Evolutionary conservation across 2,329 filamentous ascomycete species (phyloP), one percentile per base, ranked within the genome.

Genomic region (Didymella segeticola): DNA sequence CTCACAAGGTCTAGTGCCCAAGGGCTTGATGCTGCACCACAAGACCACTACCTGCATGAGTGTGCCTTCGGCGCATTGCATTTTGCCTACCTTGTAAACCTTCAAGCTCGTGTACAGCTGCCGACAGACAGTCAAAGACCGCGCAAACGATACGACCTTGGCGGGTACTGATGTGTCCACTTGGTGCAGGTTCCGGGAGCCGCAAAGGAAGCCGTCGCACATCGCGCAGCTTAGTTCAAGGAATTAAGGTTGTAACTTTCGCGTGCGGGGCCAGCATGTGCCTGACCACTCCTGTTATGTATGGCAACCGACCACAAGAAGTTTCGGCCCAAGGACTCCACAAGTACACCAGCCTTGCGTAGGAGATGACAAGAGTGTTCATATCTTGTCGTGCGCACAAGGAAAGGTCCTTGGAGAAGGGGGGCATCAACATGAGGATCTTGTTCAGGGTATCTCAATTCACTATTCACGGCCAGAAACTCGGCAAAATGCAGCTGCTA

Each of bases 401-500:
- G 19, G 15, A 38, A 12, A n/a, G 31, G 17, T 41, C 39, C 39
- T 54, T 45, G 34, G 22, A 45, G 39, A 17, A 36, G 19, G 10
- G 14, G 6, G 29, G 29, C 34, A 26, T 20, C 30, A 19, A 25
- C 31, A 19, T 31, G 27, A 30, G 17, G 23, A 20, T 26, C n/a
- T 45, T 45, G 30, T 23, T 47, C 37, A 29, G 29, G 33, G 45
- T 43, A 43, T 38, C n/a, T 14, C 25, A 34, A 11, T 17, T 19
- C 29, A 39, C 27, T 34, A 30, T 37, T 38, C 33, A 45, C 51
- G 45, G 51, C 29, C 27, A 45, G 20, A 49, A 54, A 36, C 22
- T 49, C 51, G 51, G 51, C 34, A 23, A 41, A 34, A 54, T 26
- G 42, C 27, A 49, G 51, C 33, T 53, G 50, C 37, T 26, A 29